Evolutionary conservation across 441 rosid genomes (phyloP).

Genomic region (Populus hybrid): DNA sequence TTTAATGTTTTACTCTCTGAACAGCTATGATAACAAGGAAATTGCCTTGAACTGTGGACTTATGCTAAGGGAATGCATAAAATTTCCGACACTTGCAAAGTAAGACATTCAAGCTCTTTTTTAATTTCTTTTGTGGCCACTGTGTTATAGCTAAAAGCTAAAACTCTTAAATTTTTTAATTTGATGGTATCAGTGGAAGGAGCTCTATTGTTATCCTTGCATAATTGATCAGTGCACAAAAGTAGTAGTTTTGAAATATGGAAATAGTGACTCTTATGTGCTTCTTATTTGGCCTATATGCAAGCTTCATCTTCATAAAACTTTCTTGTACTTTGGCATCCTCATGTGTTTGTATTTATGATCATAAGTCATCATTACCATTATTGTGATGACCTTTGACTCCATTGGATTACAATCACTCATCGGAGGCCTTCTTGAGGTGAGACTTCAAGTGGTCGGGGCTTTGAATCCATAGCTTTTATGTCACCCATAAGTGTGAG

Average conservation of each 20-base stretch:
- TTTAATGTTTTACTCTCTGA: slow-evolving; percentile 27
- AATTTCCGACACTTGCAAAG: slow-evolving; percentile 89
- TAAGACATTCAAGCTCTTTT: slow-evolving; percentile 44
- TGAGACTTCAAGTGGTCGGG: too few relatives aligned
- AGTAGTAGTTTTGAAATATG: not conserved
- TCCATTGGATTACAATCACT: too few relatives aligned
- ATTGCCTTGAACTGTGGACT: slow-evolving; percentile 84
- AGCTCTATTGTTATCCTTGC: not conserved
- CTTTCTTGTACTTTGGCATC: not conserved
- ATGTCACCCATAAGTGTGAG: too few relatives aligned
- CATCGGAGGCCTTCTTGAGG: too few relatives aligned
- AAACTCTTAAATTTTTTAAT: not conserved
- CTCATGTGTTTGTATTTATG: not conserved
- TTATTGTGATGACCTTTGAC: too few relatives aligned
- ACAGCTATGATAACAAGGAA: slow-evolving; percentile 95
- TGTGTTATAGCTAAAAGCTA: not conserved
- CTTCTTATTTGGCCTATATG: not conserved
- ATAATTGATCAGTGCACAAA: slow-evolving; percentile 1
- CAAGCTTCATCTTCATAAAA: not conserved
- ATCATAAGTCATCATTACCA: not conserved
- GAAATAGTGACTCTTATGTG: not conserved
- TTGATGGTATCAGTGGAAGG: not conserved
- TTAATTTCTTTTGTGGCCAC: not conserved
- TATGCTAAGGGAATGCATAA: slow-evolving; percentile 94
- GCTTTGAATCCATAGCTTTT: too few relatives aligned